Conservation (phyloP, 2,329 filamentous ascomycete species). For the Gliomastix tumulicola region DNA sequence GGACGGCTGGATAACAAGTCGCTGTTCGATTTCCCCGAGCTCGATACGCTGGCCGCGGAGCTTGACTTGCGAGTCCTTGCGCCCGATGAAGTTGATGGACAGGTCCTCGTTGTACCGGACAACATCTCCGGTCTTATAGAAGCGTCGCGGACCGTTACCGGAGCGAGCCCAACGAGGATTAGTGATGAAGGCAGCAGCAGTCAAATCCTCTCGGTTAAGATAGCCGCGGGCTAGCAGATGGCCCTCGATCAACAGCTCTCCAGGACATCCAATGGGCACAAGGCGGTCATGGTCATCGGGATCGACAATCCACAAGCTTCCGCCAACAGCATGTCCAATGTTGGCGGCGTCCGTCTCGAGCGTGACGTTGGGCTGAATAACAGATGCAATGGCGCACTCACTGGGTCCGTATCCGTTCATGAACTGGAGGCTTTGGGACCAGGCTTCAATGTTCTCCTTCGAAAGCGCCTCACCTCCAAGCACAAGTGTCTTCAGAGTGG, state of each 20-base stretch:
- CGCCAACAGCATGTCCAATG: background rate
- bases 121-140: conserved; percentile 9
- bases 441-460: conserved; percentile 10
- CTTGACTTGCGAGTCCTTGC: conserved; percentile 47
- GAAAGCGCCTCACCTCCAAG: conserved; percentile 8
- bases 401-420: conserved; percentile 32
- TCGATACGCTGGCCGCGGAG: conserved; percentile 10
- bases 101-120: conserved; percentile 8
- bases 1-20: too few relatives aligned
- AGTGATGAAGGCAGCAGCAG: conserved; percentile 12
- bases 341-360: background rate
- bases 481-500: background rate
- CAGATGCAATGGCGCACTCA: conserved; percentile 21
- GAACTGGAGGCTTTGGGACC: conserved; percentile 10
- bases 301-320: conserved; percentile 11
- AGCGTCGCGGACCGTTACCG: conserved; percentile 9
- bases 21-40: conserved; percentile 7
- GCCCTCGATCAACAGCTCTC: conserved; percentile 10
- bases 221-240: conserved; percentile 39
- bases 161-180: conserved; percentile 14
- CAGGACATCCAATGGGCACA: conserved; percentile 4
- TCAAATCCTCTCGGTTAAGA: conserved; percentile 21
- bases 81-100: conserved; percentile 8
- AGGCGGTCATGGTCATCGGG: conserved; percentile 7
- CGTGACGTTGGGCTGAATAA: background rate